Percentiles rank a stretch among this genome's conserved stretches.
phyloP scores from a whole-genome alignment of 108 stramenopile genomes.

The Nitzschia inconspicua region DNA sequence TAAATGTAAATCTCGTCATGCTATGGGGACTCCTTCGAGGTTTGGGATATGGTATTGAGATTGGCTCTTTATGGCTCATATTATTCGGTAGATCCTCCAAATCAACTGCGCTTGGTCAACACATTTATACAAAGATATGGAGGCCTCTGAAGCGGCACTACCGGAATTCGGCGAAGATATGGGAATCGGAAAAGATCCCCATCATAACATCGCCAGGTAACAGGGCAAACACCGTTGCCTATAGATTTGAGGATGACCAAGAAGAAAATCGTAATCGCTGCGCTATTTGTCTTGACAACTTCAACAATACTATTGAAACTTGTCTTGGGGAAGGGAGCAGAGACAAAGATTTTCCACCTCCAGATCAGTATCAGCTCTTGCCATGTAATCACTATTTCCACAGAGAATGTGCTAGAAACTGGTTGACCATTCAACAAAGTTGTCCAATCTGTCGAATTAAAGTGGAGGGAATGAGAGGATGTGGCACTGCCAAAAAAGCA shows the following conservation, averaged over 20 bases:
- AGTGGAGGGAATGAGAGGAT: background rate
- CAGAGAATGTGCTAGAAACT: background rate
- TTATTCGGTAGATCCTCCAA: background rate
- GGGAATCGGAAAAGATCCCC: background rate
- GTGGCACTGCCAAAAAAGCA: too few species aligned
- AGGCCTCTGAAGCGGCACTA: background rate
- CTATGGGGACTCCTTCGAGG: slow-evolving; percentile 3
- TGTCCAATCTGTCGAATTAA: slow-evolving; percentile 2
- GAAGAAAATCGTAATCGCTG: background rate
- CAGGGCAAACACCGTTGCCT: background rate
- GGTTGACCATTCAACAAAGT: slow-evolving; percentile 3
- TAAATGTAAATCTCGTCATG: background rate
- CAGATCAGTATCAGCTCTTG: background rate
- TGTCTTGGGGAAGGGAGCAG: background rate
- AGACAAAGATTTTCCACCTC: background rate
- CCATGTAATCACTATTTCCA: slow-evolving; percentile 2
- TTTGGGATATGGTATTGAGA: background rate
- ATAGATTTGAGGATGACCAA: background rate
- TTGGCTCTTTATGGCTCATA: slow-evolving; percentile 3
- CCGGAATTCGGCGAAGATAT: background rate
- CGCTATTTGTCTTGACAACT: background rate
- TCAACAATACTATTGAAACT: background rate
- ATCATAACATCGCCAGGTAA: background rate
- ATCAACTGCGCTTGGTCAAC: background rate
- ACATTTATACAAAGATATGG: background rate